Evolutionary conservation across 305 asterid genomes (phyloP).

Genomic region (Fraxinus sp.): DNA sequence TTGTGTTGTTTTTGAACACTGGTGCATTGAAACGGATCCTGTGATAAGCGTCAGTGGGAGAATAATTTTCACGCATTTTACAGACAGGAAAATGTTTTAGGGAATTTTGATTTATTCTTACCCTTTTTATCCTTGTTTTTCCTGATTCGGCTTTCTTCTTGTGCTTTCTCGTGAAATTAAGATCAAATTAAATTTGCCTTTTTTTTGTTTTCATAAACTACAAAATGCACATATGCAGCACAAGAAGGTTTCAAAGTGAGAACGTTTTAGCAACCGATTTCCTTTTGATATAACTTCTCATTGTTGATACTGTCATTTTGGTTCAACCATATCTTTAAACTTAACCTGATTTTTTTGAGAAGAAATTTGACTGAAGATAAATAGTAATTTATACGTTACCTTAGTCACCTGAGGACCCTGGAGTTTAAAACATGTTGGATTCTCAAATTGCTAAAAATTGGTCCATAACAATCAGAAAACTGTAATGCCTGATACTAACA

Average conservation of each 20-base stretch:
- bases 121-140: not conserved
- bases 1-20: slow-evolving; percentile 15
- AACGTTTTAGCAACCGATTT: not conserved
- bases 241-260: not conserved
- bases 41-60: not conserved
- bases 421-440: not conserved
- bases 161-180: not conserved
- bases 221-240: not conserved
- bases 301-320: not conserved
- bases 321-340: not conserved
- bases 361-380: not conserved
- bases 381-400: not conserved
- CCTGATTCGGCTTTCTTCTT: not conserved
- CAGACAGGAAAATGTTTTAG: not conserved
- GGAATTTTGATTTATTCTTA: not conserved
- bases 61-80: slow-evolving; percentile 1
- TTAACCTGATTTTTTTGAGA: not conserved
- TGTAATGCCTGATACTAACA: not conserved
- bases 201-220: not conserved
- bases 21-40: not conserved
- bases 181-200: not conserved
- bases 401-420: not conserved
- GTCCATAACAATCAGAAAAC: not conserved
- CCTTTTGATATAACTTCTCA: not conserved
- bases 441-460: not conserved